Evolutionary conservation across 78 protist species (phyloP).

Genomic region (Dictyostelium capitatum): DNA sequence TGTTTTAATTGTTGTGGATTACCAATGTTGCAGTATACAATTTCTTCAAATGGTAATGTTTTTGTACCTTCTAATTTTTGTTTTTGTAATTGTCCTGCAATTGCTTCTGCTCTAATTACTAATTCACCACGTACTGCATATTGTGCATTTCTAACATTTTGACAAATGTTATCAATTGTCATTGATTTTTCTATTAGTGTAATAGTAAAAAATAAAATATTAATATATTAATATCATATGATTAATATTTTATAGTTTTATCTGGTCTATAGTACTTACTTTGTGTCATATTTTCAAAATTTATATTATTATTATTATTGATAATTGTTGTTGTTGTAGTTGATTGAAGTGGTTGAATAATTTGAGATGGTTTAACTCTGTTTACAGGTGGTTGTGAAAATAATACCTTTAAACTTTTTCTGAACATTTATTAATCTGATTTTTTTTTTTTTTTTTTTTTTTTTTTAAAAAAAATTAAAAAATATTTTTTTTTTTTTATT

Average conservation of each 20-base stretch:
- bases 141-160: slow-evolving; percentile 77
- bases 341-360: slow-evolving; percentile 1
- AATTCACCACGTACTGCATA: slow-evolving; percentile 94
- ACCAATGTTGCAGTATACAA: slow-evolving; percentile 99
- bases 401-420: slow-evolving; percentile 14
- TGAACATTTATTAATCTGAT: slow-evolving; percentile 2
- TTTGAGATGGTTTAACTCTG: neutral
- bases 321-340: neutral
- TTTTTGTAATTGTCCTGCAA: slow-evolving; percentile 20
- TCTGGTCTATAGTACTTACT: neutral
- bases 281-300: slow-evolving; percentile 7
- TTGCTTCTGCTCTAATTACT: slow-evolving; percentile 84
- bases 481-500: too few relatives aligned
- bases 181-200: slow-evolving; percentile 36
- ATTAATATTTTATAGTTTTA: too few relatives aligned
- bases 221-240: neutral
- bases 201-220: neutral
- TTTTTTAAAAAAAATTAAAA: too few relatives aligned
- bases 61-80: slow-evolving; percentile 39
- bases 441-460: too few relatives aligned
- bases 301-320: neutral
- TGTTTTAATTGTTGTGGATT: slow-evolving; percentile 98
- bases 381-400: neutral
- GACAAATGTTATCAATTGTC: slow-evolving; percentile 85
- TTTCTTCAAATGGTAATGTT: slow-evolving; percentile 87